These are phyloP conservation scores for Neurospora cerealis DNA, from an alignment of 495 filamentous ascomycete genomes.

Conservation along the genomic window DNA sequence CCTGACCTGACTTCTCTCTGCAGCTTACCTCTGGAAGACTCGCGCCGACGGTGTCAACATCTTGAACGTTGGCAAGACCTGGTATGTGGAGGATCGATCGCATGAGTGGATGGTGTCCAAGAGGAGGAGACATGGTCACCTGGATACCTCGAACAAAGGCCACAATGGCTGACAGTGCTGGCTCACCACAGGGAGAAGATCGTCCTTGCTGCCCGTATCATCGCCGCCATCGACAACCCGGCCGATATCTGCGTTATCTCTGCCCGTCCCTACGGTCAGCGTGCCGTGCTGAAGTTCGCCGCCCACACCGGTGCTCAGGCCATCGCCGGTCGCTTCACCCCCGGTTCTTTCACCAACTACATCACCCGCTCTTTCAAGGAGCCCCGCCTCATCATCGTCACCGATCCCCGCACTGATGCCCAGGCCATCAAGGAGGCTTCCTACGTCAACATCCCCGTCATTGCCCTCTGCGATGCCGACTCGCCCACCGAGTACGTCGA, in stretches of 20 bases:
- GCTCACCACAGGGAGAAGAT: slow-evolving; percentile 82
- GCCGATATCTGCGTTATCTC: slow-evolving; percentile 98
- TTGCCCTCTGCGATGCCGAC: slow-evolving; percentile 97
- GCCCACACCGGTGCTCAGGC: slow-evolving; percentile 93
- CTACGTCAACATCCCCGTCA: slow-evolving; percentile 99
- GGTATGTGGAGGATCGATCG: slow-evolving; percentile 49
- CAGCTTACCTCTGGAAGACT: slow-evolving; percentile 95
- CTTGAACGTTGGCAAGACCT: slow-evolving; percentile 99
- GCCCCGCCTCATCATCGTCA: slow-evolving; percentile 97
- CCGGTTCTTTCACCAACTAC: slow-evolving; percentile 99
- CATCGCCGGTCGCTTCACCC: slow-evolving; percentile 99
- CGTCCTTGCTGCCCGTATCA: slow-evolving; percentile 94
- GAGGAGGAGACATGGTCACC: neutral
- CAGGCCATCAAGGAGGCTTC: slow-evolving; percentile 99
- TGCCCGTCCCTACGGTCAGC: slow-evolving; percentile 97
- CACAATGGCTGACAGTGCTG: neutral
- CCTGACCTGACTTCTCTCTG: slow-evolving; percentile 10
- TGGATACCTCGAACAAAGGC: neutral
- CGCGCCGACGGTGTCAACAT: slow-evolving; percentile 95
- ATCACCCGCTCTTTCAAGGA: slow-evolving; percentile 99
- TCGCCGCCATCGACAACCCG: slow-evolving; percentile 97
- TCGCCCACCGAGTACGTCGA: slow-evolving; percentile 99
- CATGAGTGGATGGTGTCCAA: neutral
- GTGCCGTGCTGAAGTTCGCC: slow-evolving; percentile 98
- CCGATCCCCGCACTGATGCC: slow-evolving; percentile 97